Conservation (phyloP, 768 basidiomycete genomes). For the Terana coerulea region DNA sequence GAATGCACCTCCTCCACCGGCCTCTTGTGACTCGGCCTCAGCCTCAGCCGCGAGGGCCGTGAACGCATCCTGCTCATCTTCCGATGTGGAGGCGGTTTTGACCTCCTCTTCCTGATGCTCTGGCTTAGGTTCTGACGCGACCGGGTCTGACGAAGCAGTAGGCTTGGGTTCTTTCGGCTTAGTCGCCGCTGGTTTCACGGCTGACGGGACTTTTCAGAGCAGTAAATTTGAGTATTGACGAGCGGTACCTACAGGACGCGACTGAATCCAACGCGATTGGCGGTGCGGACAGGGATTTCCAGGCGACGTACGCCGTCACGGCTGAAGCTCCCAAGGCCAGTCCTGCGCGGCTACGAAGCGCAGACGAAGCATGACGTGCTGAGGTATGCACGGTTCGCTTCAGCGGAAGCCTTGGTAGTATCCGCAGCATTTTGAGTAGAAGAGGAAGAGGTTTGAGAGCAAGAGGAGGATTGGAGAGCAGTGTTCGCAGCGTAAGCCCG, state of each 20-base stretch:
- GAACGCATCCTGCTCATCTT: slow-evolving; percentile 3
- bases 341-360: slow-evolving; percentile 18
- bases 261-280: slow-evolving; percentile 25
- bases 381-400: slow-evolving; percentile 51
- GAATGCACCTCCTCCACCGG: slow-evolving; percentile 54
- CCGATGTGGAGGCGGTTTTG: neutral
- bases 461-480: neutral
- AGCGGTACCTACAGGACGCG: slow-evolving; percentile 2
- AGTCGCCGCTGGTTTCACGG: neutral
- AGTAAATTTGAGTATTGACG: neutral
- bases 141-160: neutral
- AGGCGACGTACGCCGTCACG: slow-evolving; percentile 29
- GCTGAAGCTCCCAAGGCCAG: slow-evolving; percentile 28
- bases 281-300: slow-evolving; percentile 22
- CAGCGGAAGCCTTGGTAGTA: slow-evolving; percentile 49
- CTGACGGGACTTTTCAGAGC: neutral
- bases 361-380: slow-evolving; percentile 16
- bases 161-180: slow-evolving; percentile 9
- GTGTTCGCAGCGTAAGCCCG: too few relatives aligned
- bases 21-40: slow-evolving; percentile 22
- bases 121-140: neutral
- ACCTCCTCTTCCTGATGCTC: neutral
- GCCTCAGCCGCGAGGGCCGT: slow-evolving; percentile 16
- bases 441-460: neutral
- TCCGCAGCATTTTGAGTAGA: slow-evolving; percentile 45